Base-by-base conservation (phyloP, 1,139 yeast species). In the Nadsonia commutata region DNA sequence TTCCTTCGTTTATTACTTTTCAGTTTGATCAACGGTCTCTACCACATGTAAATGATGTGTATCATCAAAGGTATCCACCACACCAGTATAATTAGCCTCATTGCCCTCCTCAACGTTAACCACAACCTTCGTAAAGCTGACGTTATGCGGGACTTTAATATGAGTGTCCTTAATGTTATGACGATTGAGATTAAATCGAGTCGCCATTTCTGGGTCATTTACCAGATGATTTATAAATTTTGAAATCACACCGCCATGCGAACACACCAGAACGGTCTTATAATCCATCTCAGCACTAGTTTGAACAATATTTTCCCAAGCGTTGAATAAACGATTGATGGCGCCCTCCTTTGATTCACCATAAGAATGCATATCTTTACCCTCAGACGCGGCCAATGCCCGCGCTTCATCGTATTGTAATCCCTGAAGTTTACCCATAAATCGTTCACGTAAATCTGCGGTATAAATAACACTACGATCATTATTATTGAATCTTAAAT, bases 161-260 rank as follows among this genome's bases (percentile, higher is more conserved):
- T 27, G 16, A 27, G 33, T 16, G 9, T 27, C 33, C n/a, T 9
- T 27, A 13, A 27, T 27, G n/a, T 27, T 27, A 3, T 27, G 16
- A 27, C 13, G 5, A 27, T 27, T 27, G 16, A 27, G 9, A 8
- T 27, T 16, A 27, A 27, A 27, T 9, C 33, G 8, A 7, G 8
- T 42, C 18, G 48, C 44, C 23, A 44, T 40, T 36, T 40, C 46
- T 31, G 36, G 23, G 21, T 65, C 67, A 2, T 54, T 52, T 46
- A 71, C 64, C 36, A 74, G 58, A 48, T 71, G 66, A 43, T 74
- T 52, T 56, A 57, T 47, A 55, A 80, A 70, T 40, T 76, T 71
- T 43, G 84, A 71, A 31, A 86, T 77, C 1, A 84, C 84, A 5
- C 95, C 95, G 18, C 96, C 96, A 56, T 86, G 96, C 11, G 90